Evolutionary conservation across 1,284 basidiomycete species (phyloP).

Genomic region (Mycena citricolor): DNA sequence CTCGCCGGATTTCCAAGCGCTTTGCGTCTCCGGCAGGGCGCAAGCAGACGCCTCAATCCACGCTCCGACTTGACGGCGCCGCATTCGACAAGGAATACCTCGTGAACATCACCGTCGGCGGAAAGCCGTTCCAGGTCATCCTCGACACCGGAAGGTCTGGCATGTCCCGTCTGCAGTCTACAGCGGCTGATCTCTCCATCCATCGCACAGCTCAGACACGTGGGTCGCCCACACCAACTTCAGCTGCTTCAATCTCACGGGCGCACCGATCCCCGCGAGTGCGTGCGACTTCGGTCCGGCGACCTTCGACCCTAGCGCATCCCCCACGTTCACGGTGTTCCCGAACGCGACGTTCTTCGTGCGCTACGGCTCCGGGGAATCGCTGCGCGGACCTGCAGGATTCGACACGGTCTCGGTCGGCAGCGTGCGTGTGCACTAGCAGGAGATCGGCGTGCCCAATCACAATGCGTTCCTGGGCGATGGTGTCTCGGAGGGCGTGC

Average conservation of each 20-base stretch:
- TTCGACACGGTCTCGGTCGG: constrained; percentile 29
- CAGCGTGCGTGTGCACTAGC: constrained; percentile 23
- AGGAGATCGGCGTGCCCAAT: constrained; percentile 28
- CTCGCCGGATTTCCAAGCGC: no score
- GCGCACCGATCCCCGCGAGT: constrained; percentile 8
- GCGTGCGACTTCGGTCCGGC: constrained; percentile 27
- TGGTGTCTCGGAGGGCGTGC: constrained; percentile 25
- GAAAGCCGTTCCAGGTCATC: constrained; percentile 27
- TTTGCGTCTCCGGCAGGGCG: no score
- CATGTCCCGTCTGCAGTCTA: background rate
- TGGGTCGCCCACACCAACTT: constrained; percentile 28
- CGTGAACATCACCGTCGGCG: constrained; percentile 26
- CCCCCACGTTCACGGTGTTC: constrained; percentile 25
- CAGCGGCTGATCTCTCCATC: background rate
- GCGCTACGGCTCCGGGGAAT: constrained; percentile 27
- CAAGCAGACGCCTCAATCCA: no score
- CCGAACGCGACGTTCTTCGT: constrained; percentile 30
- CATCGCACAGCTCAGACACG: constrained; percentile 26
- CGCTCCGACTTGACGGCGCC: constrained; percentile 22
- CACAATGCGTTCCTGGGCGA: constrained; percentile 28
- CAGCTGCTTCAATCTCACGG: constrained; percentile 25
- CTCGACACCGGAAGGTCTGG: constrained; percentile 26
- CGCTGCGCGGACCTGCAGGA: constrained; percentile 24
- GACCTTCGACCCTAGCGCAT: constrained; percentile 24
- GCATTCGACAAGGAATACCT: constrained; percentile 30